phyloP scores from a whole-genome alignment of 345 rosid species.

The Passiflora organensis region DNA sequence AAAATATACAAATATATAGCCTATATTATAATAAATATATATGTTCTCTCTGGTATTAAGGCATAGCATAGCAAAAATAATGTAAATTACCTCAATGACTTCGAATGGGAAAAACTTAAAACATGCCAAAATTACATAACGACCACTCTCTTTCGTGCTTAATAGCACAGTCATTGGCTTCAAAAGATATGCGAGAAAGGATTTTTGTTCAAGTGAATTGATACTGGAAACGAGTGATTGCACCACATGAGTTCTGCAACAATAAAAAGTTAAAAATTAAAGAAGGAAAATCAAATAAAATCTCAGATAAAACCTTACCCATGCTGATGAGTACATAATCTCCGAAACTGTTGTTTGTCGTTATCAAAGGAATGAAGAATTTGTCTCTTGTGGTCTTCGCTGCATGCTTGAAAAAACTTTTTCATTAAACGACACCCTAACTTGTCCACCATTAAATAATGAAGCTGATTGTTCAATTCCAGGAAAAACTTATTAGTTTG shows the following conservation, averaged over 20 bases:
- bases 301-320: constrained; percentile 16
- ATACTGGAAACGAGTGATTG: constrained; percentile 19
- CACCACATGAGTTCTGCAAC: constrained; percentile 17
- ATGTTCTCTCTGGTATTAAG: too few relatives aligned
- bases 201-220: constrained; percentile 3
- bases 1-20: neutral
- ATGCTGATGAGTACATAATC: constrained; percentile 15
- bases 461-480: constrained; percentile 27
- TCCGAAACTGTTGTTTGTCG: constrained; percentile 5
- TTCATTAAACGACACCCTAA: constrained; percentile 20
- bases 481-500: constrained; percentile 20
- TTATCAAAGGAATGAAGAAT: constrained; percentile 6
- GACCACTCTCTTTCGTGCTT: constrained; percentile 19
- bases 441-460: constrained; percentile 18
- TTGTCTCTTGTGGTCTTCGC: constrained; percentile 15
- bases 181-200: constrained; percentile 11
- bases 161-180: constrained; percentile 8
- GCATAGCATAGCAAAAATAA: neutral
- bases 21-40: too few relatives aligned
- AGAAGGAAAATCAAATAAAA: neutral
- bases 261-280: neutral
- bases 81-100: constrained; percentile 13
- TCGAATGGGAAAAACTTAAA: constrained; percentile 10
- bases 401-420: constrained; percentile 22
- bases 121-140: constrained; percentile 30